Evolutionary conservation across 2,329 filamentous ascomycete species (phyloP).

Genomic region (Dactylellina haptotyla): DNA sequence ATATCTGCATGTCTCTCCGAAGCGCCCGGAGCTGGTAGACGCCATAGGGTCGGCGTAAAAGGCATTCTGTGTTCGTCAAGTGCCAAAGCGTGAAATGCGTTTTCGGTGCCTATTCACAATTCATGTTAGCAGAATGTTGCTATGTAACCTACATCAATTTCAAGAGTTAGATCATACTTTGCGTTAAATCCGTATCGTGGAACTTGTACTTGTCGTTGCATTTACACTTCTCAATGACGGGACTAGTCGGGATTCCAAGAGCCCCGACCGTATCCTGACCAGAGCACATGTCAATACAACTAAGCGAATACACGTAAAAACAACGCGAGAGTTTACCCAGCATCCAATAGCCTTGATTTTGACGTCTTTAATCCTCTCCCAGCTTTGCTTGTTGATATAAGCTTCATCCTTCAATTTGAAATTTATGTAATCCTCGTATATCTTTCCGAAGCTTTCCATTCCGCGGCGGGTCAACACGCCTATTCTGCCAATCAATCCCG

Average conservation of each 20-base stretch:
- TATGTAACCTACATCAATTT: neutral
- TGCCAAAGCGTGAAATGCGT: constrained; percentile 71
- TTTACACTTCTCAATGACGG: constrained; percentile 50
- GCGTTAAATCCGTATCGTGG: constrained; percentile 67
- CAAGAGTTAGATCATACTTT: constrained; percentile 61
- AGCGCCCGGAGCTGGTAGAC: constrained; percentile 56
- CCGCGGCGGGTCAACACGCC: constrained; percentile 68
- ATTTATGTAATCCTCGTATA: constrained; percentile 65
- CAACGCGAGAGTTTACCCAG: constrained; percentile 60
- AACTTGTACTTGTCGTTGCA: constrained; percentile 54
- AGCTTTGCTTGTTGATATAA: constrained; percentile 45
- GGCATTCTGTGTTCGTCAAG: constrained; percentile 69
- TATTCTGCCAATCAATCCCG: constrained; percentile 66
- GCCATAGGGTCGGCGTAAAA: constrained; percentile 70
- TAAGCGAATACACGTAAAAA: neutral
- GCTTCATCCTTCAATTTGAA: constrained; percentile 50
- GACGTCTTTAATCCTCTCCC: constrained; percentile 58
- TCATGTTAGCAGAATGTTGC: neutral
- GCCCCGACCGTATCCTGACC: constrained; percentile 61
- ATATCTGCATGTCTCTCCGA: constrained; percentile 36
- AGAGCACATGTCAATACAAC: neutral
- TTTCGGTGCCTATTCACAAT: constrained; percentile 60
- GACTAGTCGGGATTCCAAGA: constrained; percentile 63
- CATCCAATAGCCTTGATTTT: constrained; percentile 66
- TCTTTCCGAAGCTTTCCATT: constrained; percentile 68